phyloP scores from a whole-genome alignment of 805 yeast genomes.

The Hanseniaspora mollemarum region DNA sequence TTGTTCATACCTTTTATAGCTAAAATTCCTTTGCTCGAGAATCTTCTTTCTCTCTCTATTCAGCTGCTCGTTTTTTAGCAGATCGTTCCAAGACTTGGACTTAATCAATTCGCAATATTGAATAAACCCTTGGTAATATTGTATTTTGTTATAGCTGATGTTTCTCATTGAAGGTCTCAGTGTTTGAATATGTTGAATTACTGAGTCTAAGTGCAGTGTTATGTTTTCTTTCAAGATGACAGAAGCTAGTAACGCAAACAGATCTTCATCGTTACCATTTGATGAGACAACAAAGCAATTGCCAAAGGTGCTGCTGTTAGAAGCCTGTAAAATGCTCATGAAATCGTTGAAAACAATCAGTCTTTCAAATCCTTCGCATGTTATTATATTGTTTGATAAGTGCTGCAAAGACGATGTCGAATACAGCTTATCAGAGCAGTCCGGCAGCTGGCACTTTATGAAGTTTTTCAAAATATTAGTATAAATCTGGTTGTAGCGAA shows the following conservation, averaged over 20 bases:
- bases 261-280: conserved; percentile 24
- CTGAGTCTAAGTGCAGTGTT: conserved; percentile 22
- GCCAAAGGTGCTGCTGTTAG: conserved; percentile 16
- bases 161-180: conserved; percentile 23
- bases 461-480: conserved; percentile 14
- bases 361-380: conserved; percentile 20
- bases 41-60: conserved; percentile 3
- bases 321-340: conserved; percentile 22
- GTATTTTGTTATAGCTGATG: conserved; percentile 16
- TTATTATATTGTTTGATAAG: conserved; percentile 18
- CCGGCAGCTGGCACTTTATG: conserved; percentile 5
- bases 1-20: conserved; percentile 3
- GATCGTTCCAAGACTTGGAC: conserved; percentile 12
- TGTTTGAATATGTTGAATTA: conserved; percentile 25
- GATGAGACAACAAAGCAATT: conserved; percentile 21
- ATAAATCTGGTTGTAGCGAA: conserved; percentile 15
- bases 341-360: conserved; percentile 26
- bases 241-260: conserved; percentile 24
- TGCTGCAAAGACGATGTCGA: conserved; percentile 16
- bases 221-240: conserved; percentile 24
- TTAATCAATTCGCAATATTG: conserved; percentile 15
- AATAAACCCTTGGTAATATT: conserved; percentile 13
- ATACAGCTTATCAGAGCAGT: background rate
- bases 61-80: conserved; percentile 3
- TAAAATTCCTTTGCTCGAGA: conserved; percentile 4